Percentiles rank a stretch among this genome's conserved stretches.
phyloP scores from a whole-genome alignment of 2,329 filamentous ascomycete genomes.

The Xylaria arbuscula region DNA sequence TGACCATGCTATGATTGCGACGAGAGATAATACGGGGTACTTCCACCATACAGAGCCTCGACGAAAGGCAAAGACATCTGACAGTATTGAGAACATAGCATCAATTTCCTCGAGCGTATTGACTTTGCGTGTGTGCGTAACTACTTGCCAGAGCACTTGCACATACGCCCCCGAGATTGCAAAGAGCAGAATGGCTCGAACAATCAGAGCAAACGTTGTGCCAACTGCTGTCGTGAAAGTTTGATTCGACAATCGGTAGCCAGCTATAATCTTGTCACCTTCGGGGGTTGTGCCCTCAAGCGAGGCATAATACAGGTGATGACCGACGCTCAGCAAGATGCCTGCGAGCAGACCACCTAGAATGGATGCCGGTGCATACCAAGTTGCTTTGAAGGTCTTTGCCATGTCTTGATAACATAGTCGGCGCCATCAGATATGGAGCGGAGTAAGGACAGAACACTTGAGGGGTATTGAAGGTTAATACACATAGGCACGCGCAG shows the following conservation, averaged over 20 bases:
- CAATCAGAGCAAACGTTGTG: conserved; percentile 15
- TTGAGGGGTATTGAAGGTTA: too few relatives aligned
- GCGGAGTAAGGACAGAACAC: too few relatives aligned
- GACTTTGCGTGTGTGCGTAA: not conserved
- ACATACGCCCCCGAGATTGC: conserved; percentile 2
- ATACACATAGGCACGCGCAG: too few relatives aligned
- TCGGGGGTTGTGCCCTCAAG: not conserved
- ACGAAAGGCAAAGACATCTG: conserved; percentile 1
- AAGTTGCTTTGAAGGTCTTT: not conserved
- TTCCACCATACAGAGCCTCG: conserved; percentile 9
- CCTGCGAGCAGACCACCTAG: not conserved
- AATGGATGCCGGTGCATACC: not conserved
- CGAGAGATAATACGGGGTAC: not conserved
- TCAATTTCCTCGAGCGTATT: conserved; percentile 17
- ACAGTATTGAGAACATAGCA: conserved; percentile 6
- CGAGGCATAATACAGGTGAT: conserved; percentile 19
- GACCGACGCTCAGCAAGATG: not conserved
- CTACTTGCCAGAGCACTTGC: conserved; percentile 14
- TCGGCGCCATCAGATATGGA: not conserved
- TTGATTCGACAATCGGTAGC: conserved; percentile 6
- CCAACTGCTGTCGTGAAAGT: not conserved
- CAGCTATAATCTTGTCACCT: not conserved
- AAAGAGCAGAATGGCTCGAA: conserved; percentile 7
- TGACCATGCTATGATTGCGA: conserved; percentile 2
- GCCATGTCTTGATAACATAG: not conserved